These are phyloP conservation scores for Byssoonygena ceratinophila DNA, from an alignment of 2,329 filamentous ascomycete species.

Conservation along the genomic window DNA sequence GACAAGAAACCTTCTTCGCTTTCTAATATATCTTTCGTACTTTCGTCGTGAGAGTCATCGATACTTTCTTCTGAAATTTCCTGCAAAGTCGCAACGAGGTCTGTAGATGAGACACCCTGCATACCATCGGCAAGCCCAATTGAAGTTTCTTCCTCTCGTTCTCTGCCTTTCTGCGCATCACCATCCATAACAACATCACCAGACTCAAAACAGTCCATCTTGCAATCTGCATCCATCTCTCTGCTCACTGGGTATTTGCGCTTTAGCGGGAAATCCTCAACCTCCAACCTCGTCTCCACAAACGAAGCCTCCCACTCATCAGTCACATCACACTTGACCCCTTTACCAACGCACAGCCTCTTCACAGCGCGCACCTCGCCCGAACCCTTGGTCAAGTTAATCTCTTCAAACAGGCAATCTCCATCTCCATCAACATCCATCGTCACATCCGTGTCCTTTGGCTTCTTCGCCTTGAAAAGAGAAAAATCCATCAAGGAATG, in stretches of 20 bases:
- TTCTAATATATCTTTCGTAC: neutral
- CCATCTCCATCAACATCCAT: constrained; percentile 17
- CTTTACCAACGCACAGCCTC: constrained; percentile 24
- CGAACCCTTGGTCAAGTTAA: constrained; percentile 25
- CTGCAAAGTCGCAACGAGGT: neutral
- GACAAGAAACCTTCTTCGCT: neutral
- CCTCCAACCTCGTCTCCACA: constrained; percentile 35
- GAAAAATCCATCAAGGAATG: constrained; percentile 21
- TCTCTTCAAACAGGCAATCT: constrained; percentile 24
- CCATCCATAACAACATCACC: neutral
- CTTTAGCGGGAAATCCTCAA: constrained; percentile 16
- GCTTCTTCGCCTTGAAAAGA: neutral
- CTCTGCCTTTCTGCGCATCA: neutral
- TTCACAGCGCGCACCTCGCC: constrained; percentile 29
- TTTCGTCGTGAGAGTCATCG: neutral
- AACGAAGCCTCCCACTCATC: constrained; percentile 27
- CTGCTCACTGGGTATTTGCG: neutral
- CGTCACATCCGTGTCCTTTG: constrained; percentile 17
- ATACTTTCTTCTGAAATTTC: neutral
- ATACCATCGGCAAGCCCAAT: neutral
- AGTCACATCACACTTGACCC: constrained; percentile 9
- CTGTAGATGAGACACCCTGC: neutral
- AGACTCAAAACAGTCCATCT: constrained; percentile 7
- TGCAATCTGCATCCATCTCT: neutral
- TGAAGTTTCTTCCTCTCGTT: neutral